Percentiles rank a stretch among this genome's conserved stretches.
Evolutionary conservation across 2,329 filamentous ascomycete genomes (phyloP).

Genomic region (Pseudocercospora crystallina): DNA sequence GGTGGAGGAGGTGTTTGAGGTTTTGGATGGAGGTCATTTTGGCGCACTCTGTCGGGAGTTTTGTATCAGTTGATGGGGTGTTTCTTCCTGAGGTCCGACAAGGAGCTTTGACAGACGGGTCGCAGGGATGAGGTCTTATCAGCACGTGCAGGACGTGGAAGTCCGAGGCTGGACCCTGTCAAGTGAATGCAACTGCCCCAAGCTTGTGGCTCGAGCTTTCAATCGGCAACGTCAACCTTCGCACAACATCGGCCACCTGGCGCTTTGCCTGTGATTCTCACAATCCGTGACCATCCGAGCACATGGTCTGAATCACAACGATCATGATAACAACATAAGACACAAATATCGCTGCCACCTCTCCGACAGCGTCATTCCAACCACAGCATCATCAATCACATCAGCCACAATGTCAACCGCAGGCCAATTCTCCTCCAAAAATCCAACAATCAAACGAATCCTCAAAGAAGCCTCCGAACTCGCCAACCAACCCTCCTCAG

Average conservation of each 20-base stretch:
- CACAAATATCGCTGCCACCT: too few species aligned
- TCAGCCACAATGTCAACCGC: conserved; percentile 54
- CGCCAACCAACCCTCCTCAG: conserved; percentile 72
- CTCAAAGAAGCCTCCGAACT: conserved; percentile 90
- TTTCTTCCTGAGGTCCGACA: background rate
- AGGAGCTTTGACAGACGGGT: background rate
- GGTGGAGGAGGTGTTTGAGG: conserved; percentile 9
- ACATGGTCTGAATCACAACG: too few species aligned
- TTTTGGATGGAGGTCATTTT: conserved; percentile 6
- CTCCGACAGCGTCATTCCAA: background rate
- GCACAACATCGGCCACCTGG: too few species aligned
- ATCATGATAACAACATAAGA: too few species aligned
- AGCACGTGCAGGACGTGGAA: too few species aligned
- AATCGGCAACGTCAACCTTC: too few species aligned
- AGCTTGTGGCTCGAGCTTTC: too few species aligned
- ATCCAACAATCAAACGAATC: conserved; percentile 81
- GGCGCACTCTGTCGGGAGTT: background rate
- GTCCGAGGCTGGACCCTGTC: too few species aligned
- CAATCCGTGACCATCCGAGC: too few species aligned
- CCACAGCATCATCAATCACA: background rate
- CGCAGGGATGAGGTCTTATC: too few species aligned
- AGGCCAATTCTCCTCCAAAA: conserved; percentile 50
- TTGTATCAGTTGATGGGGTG: background rate
- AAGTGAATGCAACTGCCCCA: too few species aligned
- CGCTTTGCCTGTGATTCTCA: too few species aligned